A percentile compares a stretch with the other conserved stretches of the same genome.
phyloP scores from a whole-genome alignment of 2,329 filamentous ascomycete genomes.

The Ramularia endophylla region DNA sequence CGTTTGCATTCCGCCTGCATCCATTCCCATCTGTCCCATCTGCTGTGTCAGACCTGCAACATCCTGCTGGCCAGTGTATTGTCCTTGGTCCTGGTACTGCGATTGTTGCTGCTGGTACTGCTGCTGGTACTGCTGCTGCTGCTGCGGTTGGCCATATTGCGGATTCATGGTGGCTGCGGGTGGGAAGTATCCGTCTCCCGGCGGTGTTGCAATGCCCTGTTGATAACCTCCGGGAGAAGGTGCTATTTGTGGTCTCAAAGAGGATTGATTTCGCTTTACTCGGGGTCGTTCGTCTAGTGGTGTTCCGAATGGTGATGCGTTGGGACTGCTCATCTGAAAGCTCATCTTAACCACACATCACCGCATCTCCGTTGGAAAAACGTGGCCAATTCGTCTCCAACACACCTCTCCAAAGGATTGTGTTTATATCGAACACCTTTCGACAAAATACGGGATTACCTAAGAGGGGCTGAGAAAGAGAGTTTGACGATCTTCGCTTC shows the following conservation, averaged over 20 bases:
- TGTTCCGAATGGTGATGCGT: constrained; percentile 22
- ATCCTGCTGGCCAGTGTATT: constrained; percentile 26
- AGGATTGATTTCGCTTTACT: constrained; percentile 18
- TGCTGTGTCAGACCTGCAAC: constrained; percentile 58
- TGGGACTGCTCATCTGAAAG: constrained; percentile 16
- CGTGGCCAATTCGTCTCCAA: too few species aligned
- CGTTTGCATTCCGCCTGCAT: constrained; percentile 38
- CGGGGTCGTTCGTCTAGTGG: constrained; percentile 20
- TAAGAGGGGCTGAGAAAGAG: too few species aligned
- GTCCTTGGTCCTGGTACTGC: constrained; percentile 10
- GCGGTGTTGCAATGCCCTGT: constrained; percentile 32
- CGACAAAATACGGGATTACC: too few species aligned
- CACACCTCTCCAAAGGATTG: too few species aligned
- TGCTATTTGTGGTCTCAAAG: constrained; percentile 38
- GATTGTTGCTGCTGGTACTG: constrained; percentile 9
- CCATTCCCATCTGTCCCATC: constrained; percentile 71
- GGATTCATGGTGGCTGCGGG: constrained; percentile 24
- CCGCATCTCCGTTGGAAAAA: too few species aligned
- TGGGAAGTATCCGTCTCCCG: constrained; percentile 37
- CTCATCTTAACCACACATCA: constrained; percentile 9
- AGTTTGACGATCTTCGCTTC: too few species aligned
- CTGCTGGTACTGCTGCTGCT: constrained; percentile 20
- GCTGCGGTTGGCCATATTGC: constrained; percentile 13
- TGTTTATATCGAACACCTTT: too few species aligned
- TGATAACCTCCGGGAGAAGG: constrained; percentile 41